Percentiles rank a stretch among this genome's conserved stretches.
Evolutionary conservation across 345 rosid species (phyloP).

Genomic region (Draba incana): DNA sequence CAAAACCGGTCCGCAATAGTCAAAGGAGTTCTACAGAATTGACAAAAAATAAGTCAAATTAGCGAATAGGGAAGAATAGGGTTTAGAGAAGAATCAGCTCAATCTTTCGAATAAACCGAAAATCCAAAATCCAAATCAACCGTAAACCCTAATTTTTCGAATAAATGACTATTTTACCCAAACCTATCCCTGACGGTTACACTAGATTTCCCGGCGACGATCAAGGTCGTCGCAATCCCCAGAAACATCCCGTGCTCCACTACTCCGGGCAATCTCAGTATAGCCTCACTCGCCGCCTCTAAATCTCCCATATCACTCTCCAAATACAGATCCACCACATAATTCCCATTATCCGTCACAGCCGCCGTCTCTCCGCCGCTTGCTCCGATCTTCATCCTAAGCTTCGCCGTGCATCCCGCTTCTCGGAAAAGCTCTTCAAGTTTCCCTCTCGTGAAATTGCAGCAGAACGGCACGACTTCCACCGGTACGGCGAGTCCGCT

Average conservation of each 20-base stretch:
- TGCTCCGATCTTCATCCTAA: conserved; percentile 44
- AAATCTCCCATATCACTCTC: conserved; percentile 80
- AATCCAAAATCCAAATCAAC: conserved; percentile 23
- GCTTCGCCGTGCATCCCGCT: conserved; percentile 70
- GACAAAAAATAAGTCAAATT: conserved; percentile 13
- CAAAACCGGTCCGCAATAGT: neutral
- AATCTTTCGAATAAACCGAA: no score
- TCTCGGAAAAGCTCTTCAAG: conserved; percentile 55
- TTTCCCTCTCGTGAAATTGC: conserved; percentile 63
- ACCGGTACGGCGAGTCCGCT: conserved; percentile 82
- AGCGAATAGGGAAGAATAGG: conserved; percentile 30
- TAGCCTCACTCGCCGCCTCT: conserved; percentile 65
- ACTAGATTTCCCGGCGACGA: conserved; percentile 84
- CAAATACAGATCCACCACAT: conserved; percentile 78
- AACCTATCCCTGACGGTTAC: conserved; percentile 59
- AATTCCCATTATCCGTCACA: conserved; percentile 84
- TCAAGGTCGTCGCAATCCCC: conserved; percentile 87
- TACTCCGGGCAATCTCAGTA: conserved; percentile 77
- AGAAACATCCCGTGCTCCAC: conserved; percentile 96
- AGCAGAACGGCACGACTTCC: conserved; percentile 84
- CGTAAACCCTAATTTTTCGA: conserved; percentile 32
- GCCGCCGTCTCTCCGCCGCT: conserved; percentile 38
- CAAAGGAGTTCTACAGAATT: conserved; percentile 11
- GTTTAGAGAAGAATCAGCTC: conserved; percentile 26
- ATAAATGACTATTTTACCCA: conserved; percentile 35